Percentiles rank a stretch among this genome's conserved stretches.
Evolutionary conservation across 2,329 filamentous ascomycete species (phyloP).

Genomic region (Knoxdaviesia capensis): DNA sequence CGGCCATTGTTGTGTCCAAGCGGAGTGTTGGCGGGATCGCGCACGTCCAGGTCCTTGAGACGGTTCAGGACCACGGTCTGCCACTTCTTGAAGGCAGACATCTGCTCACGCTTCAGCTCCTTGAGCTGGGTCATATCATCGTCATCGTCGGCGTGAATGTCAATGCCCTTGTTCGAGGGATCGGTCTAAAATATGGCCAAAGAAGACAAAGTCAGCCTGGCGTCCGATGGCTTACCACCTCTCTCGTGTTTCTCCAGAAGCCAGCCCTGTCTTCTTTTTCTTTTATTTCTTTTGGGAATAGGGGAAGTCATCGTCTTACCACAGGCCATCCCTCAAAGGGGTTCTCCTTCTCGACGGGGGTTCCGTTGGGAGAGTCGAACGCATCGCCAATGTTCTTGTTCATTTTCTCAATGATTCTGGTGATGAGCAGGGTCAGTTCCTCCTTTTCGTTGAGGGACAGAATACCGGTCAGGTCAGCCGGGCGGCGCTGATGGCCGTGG

Average conservation of each 20-base stretch:
- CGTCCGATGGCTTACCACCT: too few relatives aligned
- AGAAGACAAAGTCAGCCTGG: too few relatives aligned
- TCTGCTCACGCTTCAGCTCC: constrained; percentile 48
- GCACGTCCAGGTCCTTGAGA: constrained; percentile 38
- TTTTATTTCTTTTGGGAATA: too few relatives aligned
- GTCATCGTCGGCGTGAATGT: constrained; percentile 1
- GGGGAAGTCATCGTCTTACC: too few relatives aligned
- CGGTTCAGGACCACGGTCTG: constrained; percentile 47
- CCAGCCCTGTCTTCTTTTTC: too few relatives aligned
- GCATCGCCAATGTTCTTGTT: constrained; percentile 27
- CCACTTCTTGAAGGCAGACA: constrained; percentile 67
- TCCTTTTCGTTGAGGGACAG: constrained; percentile 26
- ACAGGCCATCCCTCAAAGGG: constrained; percentile 14
- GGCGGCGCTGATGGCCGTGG: constrained; percentile 17
- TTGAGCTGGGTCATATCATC: constrained; percentile 25
- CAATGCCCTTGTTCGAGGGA: too few relatives aligned
- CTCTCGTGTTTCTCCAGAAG: too few relatives aligned
- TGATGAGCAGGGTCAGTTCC: constrained; percentile 30
- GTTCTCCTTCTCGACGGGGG: constrained; percentile 12
- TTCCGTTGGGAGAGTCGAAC: constrained; percentile 26
- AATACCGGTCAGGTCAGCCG: constrained; percentile 29
- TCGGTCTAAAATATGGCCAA: too few relatives aligned
- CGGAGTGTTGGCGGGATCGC: neutral
- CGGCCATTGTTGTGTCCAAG: too few relatives aligned
- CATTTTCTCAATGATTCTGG: constrained; percentile 33